phyloP scores from a whole-genome alignment of 768 basidiomycete species.

The Serendipita sp. region DNA sequence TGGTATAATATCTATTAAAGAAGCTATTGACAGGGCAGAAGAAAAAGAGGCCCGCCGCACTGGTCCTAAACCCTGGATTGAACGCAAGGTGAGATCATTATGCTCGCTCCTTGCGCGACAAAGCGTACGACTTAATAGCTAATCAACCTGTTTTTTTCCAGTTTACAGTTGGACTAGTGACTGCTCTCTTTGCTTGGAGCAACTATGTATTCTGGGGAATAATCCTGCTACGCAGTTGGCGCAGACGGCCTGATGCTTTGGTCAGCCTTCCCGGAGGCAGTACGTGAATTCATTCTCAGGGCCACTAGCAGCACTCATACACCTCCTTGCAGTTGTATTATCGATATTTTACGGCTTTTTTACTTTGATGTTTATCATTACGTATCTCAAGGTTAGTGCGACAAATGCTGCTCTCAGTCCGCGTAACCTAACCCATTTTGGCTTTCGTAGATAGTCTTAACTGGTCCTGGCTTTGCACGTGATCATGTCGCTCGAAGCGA shows the following conservation, averaged over 20 bases:
- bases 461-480: not conserved
- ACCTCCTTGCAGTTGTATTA: not conserved
- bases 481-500: not conserved
- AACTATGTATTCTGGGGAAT: conserved; percentile 4
- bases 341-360: conserved; percentile 4
- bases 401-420: not conserved
- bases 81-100: not conserved
- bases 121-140: not conserved
- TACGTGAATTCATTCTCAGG: not conserved
- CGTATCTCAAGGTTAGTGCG: not conserved
- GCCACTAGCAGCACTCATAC: not conserved
- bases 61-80: conserved; percentile 1
- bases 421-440: not conserved
- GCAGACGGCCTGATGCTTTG: not conserved
- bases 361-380: not conserved
- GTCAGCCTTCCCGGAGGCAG: not conserved
- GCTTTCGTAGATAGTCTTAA: not conserved
- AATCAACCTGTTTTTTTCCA: not conserved
- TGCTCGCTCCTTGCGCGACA: too few relatives aligned
- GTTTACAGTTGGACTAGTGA: not conserved
- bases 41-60: not conserved
- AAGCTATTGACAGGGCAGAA: not conserved
- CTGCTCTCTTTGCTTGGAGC: not conserved
- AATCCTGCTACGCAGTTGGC: not conserved
- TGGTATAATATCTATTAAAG: not conserved